Evolutionary conservation across 2,329 filamentous ascomycete genomes (phyloP).

Genomic region (Botryotinia narcissicola): DNA sequence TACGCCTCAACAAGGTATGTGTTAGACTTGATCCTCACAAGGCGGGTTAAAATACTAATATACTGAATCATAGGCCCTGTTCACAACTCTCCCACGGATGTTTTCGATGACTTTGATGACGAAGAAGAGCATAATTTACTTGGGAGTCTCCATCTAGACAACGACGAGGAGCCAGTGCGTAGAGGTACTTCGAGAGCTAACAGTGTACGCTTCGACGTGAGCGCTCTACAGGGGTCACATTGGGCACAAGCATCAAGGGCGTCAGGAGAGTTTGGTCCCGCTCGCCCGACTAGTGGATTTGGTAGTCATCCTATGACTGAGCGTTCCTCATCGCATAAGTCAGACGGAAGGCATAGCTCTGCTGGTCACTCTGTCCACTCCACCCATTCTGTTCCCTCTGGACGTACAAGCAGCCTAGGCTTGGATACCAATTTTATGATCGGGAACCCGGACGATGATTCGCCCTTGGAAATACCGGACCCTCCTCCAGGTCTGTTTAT

Average conservation of each 20-base stretch:
- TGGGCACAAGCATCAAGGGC: conserved; percentile 82
- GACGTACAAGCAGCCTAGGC: conserved; percentile 83
- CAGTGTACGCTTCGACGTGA: conserved; percentile 96
- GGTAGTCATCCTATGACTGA: conserved; percentile 81
- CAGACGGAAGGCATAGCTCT: conserved; percentile 91
- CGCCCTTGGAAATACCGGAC: conserved; percentile 67
- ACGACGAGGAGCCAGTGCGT: conserved; percentile 81
- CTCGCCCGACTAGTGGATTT: conserved; percentile 75
- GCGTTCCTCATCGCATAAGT: conserved; percentile 89
- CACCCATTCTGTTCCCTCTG: conserved; percentile 69
- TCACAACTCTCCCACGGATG: conserved; percentile 75
- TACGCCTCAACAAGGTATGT: conserved; percentile 81
- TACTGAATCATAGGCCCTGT: conserved; percentile 61
- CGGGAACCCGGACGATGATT: conserved; percentile 62
- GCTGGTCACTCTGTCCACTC: conserved; percentile 77
- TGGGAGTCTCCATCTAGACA: conserved; percentile 78
- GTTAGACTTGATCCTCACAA: not conserved
- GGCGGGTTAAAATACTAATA: conserved; percentile 25
- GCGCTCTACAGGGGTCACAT: conserved; percentile 81
- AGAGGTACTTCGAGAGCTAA: conserved; percentile 90
- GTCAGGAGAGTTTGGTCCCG: conserved; percentile 76
- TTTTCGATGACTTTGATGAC: conserved; percentile 83
- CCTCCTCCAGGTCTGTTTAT: conserved; percentile 83
- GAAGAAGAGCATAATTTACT: conserved; percentile 79
- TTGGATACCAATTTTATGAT: conserved; percentile 70